Evolutionary conservation across 495 filamentous ascomycete species (phyloP).

Genomic region (Penicillium fimorum): DNA sequence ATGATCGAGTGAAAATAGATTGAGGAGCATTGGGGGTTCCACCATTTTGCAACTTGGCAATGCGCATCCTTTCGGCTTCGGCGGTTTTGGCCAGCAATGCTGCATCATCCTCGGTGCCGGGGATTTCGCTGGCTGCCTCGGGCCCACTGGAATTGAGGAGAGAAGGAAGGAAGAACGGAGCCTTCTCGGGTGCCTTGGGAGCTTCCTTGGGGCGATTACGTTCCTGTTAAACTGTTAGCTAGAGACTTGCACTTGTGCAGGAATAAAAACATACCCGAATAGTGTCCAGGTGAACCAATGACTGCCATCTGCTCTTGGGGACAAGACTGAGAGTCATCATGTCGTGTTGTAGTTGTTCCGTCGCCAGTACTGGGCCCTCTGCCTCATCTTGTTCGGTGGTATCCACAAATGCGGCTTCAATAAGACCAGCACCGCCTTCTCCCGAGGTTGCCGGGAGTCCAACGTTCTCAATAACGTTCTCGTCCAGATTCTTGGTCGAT

Average conservation of each 20-base stretch:
- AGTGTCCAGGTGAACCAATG: slow-evolving; percentile 80
- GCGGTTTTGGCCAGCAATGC: slow-evolving; percentile 34
- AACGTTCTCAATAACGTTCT: slow-evolving; percentile 64
- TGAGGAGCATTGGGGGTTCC: slow-evolving; percentile 31
- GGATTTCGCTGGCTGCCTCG: slow-evolving; percentile 19
- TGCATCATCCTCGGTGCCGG: slow-evolving; percentile 35
- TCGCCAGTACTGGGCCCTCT: slow-evolving; percentile 46
- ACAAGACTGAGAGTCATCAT: slow-evolving; percentile 88
- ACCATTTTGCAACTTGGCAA: slow-evolving; percentile 45
- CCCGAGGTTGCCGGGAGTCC: slow-evolving; percentile 72
- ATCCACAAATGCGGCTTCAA: slow-evolving; percentile 68
- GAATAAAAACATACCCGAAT: slow-evolving; percentile 57
- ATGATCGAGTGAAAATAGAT: slow-evolving; percentile 57
- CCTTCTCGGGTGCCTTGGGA: slow-evolving; percentile 88
- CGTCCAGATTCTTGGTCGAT: slow-evolving; percentile 75
- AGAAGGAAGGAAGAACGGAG: slow-evolving; percentile 92
- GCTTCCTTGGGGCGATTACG: slow-evolving; percentile 93
- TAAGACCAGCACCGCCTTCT: slow-evolving; percentile 68
- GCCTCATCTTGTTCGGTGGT: slow-evolving; percentile 47
- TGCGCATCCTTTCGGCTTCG: slow-evolving; percentile 51
- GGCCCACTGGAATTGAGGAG: slow-evolving; percentile 43
- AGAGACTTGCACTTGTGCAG: not conserved
- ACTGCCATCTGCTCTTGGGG: slow-evolving; percentile 90
- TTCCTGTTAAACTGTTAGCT: slow-evolving; percentile 40
- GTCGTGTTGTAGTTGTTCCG: slow-evolving; percentile 74